These are phyloP conservation scores for Cenchrus purpureus DNA, from an alignment of 176 grass and related monocot species.

Conservation along the genomic window DNA sequence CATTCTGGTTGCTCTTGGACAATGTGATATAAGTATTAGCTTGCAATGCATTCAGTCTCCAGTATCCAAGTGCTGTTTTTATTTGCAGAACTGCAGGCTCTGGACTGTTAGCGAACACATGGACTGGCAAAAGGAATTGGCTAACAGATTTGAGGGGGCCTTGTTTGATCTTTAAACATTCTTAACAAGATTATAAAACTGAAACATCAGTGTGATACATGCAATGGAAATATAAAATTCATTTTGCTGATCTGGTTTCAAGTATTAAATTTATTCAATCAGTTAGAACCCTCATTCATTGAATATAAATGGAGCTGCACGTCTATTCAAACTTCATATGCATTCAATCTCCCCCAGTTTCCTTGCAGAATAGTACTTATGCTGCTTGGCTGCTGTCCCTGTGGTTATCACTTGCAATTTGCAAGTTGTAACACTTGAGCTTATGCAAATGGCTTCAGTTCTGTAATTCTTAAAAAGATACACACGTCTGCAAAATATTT, in stretches of 20 bases:
- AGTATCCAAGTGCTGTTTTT: not conserved
- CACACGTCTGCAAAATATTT: not conserved
- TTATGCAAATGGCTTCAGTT: constrained; percentile 14
- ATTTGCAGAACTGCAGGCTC: not conserved
- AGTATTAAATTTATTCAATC: not conserved
- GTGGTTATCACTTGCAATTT: not conserved
- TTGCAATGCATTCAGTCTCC: not conserved
- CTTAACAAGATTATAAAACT: not conserved
- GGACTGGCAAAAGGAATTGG: not conserved
- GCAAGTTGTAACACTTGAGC: not conserved
- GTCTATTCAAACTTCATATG: not conserved
- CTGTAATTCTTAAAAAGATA: not conserved
- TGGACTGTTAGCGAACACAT: constrained; percentile 2
- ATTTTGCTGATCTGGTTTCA: not conserved
- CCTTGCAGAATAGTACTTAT: not conserved
- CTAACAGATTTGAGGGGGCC: not conserved
- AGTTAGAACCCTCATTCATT: not conserved
- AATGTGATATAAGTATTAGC: not conserved
- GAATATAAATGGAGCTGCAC: not conserved
- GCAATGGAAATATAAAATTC: not conserved
- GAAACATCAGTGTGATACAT: not conserved
- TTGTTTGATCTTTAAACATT: not conserved
- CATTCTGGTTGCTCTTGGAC: not conserved
- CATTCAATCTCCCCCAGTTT: not conserved
- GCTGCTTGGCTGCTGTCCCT: not conserved